phyloP scores from a whole-genome alignment of 2,329 filamentous ascomycete species.

The Chaetoscypha palmicola region DNA sequence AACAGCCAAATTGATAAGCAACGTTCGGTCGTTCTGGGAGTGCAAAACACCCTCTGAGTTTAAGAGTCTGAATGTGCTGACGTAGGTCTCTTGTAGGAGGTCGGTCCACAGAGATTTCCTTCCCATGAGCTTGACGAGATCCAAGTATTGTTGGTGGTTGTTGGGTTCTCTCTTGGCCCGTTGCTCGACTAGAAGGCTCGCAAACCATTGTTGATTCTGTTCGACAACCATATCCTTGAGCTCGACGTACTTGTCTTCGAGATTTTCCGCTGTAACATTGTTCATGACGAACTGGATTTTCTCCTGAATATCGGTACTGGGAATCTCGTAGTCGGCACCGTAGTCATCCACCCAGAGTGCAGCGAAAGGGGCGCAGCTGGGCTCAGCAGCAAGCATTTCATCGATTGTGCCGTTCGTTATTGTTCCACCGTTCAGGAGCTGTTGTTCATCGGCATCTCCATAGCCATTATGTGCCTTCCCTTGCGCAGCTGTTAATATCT shows the following conservation, averaged over 20 bases:
- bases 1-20: constrained; percentile 85
- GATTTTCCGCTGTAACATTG: constrained; percentile 86
- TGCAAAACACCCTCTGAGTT: constrained; percentile 85
- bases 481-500: constrained; percentile 59
- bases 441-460: constrained; percentile 36
- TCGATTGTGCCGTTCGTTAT: constrained; percentile 66
- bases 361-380: constrained; percentile 63
- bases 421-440: constrained; percentile 38
- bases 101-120: constrained; percentile 76
- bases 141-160: constrained; percentile 87
- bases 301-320: constrained; percentile 77
- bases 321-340: constrained; percentile 67
- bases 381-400: constrained; percentile 51
- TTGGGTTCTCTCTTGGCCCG: constrained; percentile 97
- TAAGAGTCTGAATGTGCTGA: constrained; percentile 76
- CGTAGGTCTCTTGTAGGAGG: constrained; percentile 87
- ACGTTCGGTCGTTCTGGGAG: constrained; percentile 74
- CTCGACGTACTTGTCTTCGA: constrained; percentile 77
- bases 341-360: constrained; percentile 70
- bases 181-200: constrained; percentile 87
- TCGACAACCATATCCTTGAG: constrained; percentile 71
- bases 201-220: constrained; percentile 92
- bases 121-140: constrained; percentile 77
- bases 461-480: constrained; percentile 54
- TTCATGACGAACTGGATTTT: constrained; percentile 94